Evolutionary conservation across 2,329 filamentous ascomycete species (phyloP).

Genomic region (Dendrostoma leiphaemia): DNA sequence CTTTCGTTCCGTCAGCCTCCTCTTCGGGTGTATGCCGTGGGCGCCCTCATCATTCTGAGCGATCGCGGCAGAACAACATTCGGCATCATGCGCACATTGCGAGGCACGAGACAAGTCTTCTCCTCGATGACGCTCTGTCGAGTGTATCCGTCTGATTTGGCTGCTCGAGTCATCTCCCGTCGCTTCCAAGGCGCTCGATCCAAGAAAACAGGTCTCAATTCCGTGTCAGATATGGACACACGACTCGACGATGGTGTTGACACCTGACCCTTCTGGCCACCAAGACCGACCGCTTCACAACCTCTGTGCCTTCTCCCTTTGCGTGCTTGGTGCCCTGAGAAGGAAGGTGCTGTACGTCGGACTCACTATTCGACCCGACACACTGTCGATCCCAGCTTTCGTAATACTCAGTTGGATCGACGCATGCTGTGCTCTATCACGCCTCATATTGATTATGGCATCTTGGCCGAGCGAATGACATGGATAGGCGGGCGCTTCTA

Average conservation of each 20-base stretch:
- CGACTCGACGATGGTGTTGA: slow-evolving; percentile 9
- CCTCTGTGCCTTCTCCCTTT: background rate
- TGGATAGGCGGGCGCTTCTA: too few species aligned
- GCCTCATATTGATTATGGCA: background rate
- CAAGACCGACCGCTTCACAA: slow-evolving; percentile 2
- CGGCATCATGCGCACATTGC: too few species aligned
- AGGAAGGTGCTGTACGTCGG: background rate
- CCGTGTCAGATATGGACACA: slow-evolving; percentile 8
- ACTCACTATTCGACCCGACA: background rate
- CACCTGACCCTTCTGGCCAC: background rate
- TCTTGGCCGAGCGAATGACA: too few species aligned
- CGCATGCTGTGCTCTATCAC: background rate
- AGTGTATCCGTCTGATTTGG: too few species aligned
- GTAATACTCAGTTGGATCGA: background rate
- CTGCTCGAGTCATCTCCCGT: slow-evolving; percentile 1
- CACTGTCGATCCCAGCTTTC: background rate
- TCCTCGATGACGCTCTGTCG: too few species aligned
- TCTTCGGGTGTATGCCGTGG: too few species aligned
- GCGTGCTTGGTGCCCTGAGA: background rate
- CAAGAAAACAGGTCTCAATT: slow-evolving; percentile 1
- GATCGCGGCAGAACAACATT: too few species aligned
- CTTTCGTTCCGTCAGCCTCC: too few species aligned
- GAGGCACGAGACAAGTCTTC: too few species aligned
- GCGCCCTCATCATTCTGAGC: too few species aligned
- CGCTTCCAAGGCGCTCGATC: background rate